Base-by-base conservation (phyloP, 140 eudicot genomes). In the Stevia rebaudiana region DNA sequence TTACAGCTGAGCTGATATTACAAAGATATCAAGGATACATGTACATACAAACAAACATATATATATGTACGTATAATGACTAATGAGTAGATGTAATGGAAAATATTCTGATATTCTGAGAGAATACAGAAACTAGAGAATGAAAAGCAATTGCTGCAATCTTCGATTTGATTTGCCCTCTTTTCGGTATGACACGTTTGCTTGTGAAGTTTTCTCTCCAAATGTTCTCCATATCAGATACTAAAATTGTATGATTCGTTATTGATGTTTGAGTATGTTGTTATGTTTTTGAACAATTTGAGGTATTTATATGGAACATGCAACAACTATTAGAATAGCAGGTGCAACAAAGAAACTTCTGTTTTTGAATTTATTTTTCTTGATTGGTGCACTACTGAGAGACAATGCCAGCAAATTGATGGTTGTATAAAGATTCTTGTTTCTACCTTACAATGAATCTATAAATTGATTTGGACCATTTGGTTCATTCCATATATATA, bases 351-450 rank as follows among this genome's bases (percentile, higher is more conserved):
- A 54, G 67, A 63, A 76, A 8, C 71, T 63, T 72, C 65, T 8
- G 0, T 40, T 46, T 15, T 25, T 5, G 69, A 48, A 9, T 40
- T 51, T 23, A 51, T 19, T 23, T 23, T 65, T 36, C 24, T 41
- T 63, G 12, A 70, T 36, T 65, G 63, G 64, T 67, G 66, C 49
- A 61, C 60, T 55, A 31, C 52, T 58, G 42, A 72, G 80, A 76
- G 61, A 64, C 78, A 74, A 33, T 74, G 84, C 80, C 84, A 79
- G 80, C 83, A 41, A 69, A 68, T 61, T 65, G 8, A 22, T 73
- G 65, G 76, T 59, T 65, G 44, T 71, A 69, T 56, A 51, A 73
- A 67, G 74, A 74, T 54, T 50, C 76, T 8, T 11, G 5, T 35
- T 52, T 28, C 35, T 25, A 28, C 67, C 61, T 19, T 67, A 18